These are phyloP conservation scores for Metarhizium sp. DNA, from an alignment of 2,329 filamentous ascomycete genomes.

Conservation along the genomic window DNA sequence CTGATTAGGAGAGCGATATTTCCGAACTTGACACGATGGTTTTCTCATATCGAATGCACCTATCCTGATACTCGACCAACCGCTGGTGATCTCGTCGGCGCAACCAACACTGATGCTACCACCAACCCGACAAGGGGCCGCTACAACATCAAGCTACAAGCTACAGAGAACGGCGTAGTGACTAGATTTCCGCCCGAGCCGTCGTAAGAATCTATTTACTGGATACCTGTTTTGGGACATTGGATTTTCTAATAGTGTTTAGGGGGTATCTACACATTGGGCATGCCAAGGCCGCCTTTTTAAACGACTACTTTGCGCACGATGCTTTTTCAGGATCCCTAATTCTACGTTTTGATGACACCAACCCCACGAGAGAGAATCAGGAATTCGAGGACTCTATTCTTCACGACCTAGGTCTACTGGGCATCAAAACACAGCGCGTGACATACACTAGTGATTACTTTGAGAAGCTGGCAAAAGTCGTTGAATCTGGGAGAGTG, in stretches of 20 bases:
- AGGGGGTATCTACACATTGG: constrained; percentile 77
- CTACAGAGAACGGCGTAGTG: constrained; percentile 72
- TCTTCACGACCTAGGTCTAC: constrained; percentile 70
- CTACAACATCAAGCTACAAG: constrained; percentile 71
- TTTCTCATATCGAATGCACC: neutral
- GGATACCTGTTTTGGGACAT: too few species aligned
- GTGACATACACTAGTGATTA: constrained; percentile 82
- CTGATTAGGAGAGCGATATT: neutral
- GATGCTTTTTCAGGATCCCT: constrained; percentile 77
- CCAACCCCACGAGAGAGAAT: constrained; percentile 88
- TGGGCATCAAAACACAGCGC: constrained; percentile 75
- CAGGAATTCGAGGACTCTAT: constrained; percentile 85
- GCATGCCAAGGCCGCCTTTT: constrained; percentile 75
- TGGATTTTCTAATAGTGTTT: too few species aligned
- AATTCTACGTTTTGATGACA: constrained; percentile 83
- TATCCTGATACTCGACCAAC: neutral
- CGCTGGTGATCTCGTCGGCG: neutral
- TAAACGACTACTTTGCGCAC: constrained; percentile 92
- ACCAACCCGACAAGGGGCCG: neutral
- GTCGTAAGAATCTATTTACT: constrained; percentile 29
- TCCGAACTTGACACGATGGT: constrained; percentile 2
- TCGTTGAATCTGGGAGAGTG: constrained; percentile 66
- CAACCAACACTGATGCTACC: too few species aligned
- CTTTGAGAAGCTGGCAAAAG: constrained; percentile 78
- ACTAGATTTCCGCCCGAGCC: constrained; percentile 84